Conservation (phyloP, 805 yeast genomes). For the Danielozyma ontarioensis region DNA sequence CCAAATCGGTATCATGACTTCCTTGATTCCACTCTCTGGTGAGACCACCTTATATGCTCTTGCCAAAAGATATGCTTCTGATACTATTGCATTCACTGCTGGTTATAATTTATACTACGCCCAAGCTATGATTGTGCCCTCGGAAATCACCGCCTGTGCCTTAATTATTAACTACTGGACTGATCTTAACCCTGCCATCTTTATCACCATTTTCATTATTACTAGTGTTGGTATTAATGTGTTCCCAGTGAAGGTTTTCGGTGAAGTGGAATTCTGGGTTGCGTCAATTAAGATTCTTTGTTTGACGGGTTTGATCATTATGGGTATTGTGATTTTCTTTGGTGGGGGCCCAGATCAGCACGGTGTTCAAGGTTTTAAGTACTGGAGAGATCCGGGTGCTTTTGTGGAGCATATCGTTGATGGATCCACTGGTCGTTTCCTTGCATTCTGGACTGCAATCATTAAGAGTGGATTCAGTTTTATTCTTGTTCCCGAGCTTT, state of each 20-base stretch:
- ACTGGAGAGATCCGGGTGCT: conserved; percentile 27
- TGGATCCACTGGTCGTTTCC: conserved; percentile 2
- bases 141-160: conserved; percentile 40
- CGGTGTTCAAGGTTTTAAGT: conserved; percentile 44
- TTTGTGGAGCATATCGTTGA: conserved; percentile 6
- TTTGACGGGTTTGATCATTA: conserved; percentile 25
- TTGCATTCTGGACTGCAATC: conserved; percentile 3
- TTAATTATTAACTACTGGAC: conserved; percentile 32
- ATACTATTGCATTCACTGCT: conserved; percentile 28
- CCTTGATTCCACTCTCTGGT: conserved; percentile 9
- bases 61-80: conserved; percentile 5
- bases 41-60: conserved; percentile 19
- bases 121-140: conserved; percentile 27
- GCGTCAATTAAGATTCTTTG: conserved; percentile 27
- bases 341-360: conserved; percentile 33
- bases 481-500: conserved; percentile 3
- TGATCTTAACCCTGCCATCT: conserved; percentile 25
- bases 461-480: conserved; percentile 3
- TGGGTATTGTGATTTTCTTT: conserved; percentile 31
- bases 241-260: conserved; percentile 26
- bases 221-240: conserved; percentile 22
- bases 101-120: conserved; percentile 33
- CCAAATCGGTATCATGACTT: conserved; percentile 14
- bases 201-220: conserved; percentile 29
- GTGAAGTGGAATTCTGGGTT: conserved; percentile 34